These are phyloP conservation scores for Phytopythium cucurbitacearum DNA, from an alignment of 352 stramenopile species.

Conservation along the genomic window DNA sequence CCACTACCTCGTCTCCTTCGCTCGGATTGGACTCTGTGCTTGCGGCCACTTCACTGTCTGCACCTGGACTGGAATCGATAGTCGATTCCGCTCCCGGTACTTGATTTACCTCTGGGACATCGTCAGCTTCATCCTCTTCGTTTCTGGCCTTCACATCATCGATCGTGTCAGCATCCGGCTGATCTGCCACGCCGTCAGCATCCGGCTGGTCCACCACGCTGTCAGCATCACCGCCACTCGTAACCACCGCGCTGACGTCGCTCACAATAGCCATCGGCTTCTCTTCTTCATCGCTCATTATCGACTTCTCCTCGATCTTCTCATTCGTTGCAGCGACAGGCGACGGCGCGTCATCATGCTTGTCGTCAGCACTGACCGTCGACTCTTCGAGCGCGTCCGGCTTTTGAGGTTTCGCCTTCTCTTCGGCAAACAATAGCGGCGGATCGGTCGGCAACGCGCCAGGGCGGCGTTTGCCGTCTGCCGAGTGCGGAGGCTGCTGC, in stretches of 20 bases:
- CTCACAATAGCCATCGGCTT: background rate
- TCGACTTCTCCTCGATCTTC: background rate
- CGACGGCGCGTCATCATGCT: background rate
- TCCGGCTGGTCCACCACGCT: too few species aligned
- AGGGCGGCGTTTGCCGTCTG: slow-evolving; percentile 9
- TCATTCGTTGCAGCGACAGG: too few species aligned
- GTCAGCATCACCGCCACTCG: too few species aligned
- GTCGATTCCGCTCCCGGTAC: background rate
- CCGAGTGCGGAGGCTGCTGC: slow-evolving; percentile 18
- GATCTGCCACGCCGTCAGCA: too few species aligned
- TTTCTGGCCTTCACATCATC: background rate
- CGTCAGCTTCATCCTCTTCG: background rate
- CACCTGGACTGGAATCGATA: slow-evolving; percentile 1
- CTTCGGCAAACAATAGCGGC: background rate
- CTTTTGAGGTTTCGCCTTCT: slow-evolving; percentile 3
- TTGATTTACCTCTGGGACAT: too few species aligned
- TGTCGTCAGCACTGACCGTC: background rate
- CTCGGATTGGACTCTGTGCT: background rate
- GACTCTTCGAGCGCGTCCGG: background rate
- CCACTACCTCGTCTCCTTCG: too few species aligned
- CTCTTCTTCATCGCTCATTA: background rate
- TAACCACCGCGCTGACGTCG: too few species aligned
- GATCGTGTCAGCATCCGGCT: background rate
- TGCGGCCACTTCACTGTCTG: slow-evolving; percentile 1
- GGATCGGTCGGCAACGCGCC: background rate